Evolutionary conservation across 768 basidiomycete species (phyloP), one percentile per base, ranked within the genome.

Genomic region (Naganishia friedmannii): DNA sequence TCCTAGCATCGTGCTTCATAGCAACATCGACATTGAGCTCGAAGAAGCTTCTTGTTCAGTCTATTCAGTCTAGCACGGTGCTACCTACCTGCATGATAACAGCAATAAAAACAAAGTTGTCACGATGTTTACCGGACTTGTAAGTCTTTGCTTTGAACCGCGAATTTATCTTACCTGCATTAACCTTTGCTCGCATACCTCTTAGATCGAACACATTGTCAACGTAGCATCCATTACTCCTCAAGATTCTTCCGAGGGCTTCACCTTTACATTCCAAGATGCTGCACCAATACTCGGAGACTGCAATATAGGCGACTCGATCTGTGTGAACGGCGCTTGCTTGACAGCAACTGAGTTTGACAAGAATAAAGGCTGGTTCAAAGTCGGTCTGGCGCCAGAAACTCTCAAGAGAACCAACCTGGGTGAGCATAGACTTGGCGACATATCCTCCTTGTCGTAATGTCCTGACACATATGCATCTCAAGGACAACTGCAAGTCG

Each of bases 361-460:
- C 76, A 48, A 67, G 3, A 53, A 72, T 1, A 81, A 84, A 72
- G 91, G 91, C 6, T 90, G 87, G 86, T 98, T 99, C 84, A 90
- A 87, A 77, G 92, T 97, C 56, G 95, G 93, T 86, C 83, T 99
- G 57, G 94, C 95, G 54, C 94, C 95, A 74, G 96, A 99, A 84
- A 98, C 96, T 17, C 82, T 99, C 70, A 85, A 87, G 66, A 84
- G 92, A 80, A 97, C 94, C 1, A 91, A 97, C 83, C 83, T 98
- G 37, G 96, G 95, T 91, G 77, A 74, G 83, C 77, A 37, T 32
- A 53, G 21, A 37, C 2, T 31, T n/a, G 26, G 12, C 15, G 8
- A 13, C 42, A 19, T 26, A 28, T 4, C 9, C 23, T 45, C 17
- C 7, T 15, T 37, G 10, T 17, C 46, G 15, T 21, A 13, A 19